phyloP scores from a whole-genome alignment of 2,329 filamentous ascomycete genomes.

The Pyrenophora seminiperda region DNA sequence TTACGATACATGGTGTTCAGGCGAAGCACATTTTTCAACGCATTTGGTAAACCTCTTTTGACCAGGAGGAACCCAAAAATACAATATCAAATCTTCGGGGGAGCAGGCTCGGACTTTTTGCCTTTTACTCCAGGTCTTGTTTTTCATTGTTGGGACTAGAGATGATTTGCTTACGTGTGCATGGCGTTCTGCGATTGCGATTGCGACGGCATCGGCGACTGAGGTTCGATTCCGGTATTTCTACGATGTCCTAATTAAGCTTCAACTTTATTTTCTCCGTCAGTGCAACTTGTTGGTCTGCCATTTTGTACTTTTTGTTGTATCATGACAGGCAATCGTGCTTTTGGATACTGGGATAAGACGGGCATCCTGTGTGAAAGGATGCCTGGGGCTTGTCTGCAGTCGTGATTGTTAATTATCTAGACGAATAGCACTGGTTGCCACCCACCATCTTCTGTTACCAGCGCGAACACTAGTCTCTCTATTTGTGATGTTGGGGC shows the following conservation, averaged over 20 bases:
- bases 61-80: constrained; percentile 12
- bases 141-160: constrained; percentile 1
- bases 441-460: not conserved
- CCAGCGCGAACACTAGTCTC: not conserved
- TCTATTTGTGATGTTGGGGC: not conserved
- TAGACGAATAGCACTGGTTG: not conserved
- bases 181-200: constrained; percentile 12
- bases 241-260: constrained; percentile 9
- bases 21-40: constrained; percentile 11
- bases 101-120: not conserved
- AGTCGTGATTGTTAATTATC: not conserved
- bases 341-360: not conserved
- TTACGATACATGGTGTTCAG: constrained; percentile 13
- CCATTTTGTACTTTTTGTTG: not conserved
- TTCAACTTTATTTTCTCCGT: not conserved
- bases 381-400: not conserved
- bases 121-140: not conserved
- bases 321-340: constrained; percentile 1
- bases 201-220: too few relatives aligned
- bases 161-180: constrained; percentile 13
- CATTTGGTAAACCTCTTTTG: constrained; percentile 6
- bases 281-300: not conserved
- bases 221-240: not conserved
- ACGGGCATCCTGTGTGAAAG: not conserved
- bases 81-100: constrained; percentile 5